Conservation (phyloP, 2,329 filamentous ascomycete species). For the Passalora sequoiae region DNA sequence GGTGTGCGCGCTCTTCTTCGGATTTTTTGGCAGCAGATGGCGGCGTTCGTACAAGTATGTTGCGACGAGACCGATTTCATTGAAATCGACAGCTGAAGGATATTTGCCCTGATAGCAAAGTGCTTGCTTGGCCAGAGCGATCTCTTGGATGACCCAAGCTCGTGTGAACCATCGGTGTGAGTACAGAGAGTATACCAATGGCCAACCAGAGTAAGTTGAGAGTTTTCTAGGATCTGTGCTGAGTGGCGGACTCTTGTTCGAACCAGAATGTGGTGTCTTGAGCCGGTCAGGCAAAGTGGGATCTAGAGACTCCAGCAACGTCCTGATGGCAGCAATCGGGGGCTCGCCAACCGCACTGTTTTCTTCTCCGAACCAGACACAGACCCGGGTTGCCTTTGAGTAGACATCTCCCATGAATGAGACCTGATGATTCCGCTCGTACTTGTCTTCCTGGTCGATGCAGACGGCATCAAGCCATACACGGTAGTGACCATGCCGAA, state of each 20-base stretch:
- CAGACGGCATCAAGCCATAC: constrained; percentile 17
- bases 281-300: constrained; percentile 3
- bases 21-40: constrained; percentile 3
- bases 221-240: constrained; percentile 5
- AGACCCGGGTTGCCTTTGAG: constrained; percentile 1
- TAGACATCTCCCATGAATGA: constrained; percentile 14
- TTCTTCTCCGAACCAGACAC: constrained; percentile 9
- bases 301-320: constrained; percentile 3
- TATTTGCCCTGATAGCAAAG: constrained; percentile 10
- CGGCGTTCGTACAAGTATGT: constrained; percentile 9
- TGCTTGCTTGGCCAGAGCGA: constrained; percentile 7
- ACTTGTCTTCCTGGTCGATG: constrained; percentile 11
- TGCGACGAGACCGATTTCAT: constrained; percentile 5
- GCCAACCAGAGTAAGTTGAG: constrained; percentile 3
- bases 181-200: constrained; percentile 2
- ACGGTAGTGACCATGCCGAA: constrained; percentile 1
- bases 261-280: constrained; percentile 3
- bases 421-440: constrained; percentile 12
- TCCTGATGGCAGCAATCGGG: constrained; percentile 1
- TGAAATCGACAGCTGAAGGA: constrained; percentile 6
- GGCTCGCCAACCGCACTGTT: background rate
- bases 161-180: constrained; percentile 10
- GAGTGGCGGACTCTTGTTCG: constrained; percentile 2
- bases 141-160: constrained; percentile 15
- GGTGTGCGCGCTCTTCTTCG: constrained; percentile 4